phyloP scores from a whole-genome alignment of 352 stramenopile species.

The Globisporangium barbulae region DNA sequence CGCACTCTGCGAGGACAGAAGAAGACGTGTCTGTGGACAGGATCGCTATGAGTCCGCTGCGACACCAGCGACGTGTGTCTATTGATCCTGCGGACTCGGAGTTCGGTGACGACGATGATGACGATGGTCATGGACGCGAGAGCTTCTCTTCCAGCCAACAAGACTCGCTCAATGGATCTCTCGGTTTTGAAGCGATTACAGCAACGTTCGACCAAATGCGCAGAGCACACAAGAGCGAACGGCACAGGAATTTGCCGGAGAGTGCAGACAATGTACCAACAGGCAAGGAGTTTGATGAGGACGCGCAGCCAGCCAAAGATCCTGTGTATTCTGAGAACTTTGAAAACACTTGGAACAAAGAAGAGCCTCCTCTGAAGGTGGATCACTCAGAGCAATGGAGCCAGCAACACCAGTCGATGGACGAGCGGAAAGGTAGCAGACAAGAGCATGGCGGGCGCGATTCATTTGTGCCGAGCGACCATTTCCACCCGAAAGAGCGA shows the following conservation, averaged over 20 bases:
- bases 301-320: not conserved
- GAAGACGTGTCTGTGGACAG: slow-evolving; percentile 13
- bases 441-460: not conserved
- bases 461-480: not conserved
- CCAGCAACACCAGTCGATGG: not conserved
- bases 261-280: not conserved
- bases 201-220: not conserved
- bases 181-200: not conserved
- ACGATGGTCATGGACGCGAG: not conserved
- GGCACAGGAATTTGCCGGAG: not conserved
- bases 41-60: slow-evolving; percentile 10
- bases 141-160: not conserved
- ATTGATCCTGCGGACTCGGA: slow-evolving; percentile 16
- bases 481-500: not conserved
- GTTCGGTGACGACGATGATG: slow-evolving; percentile 1
- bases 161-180: not conserved
- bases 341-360: not conserved
- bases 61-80: slow-evolving; percentile 9
- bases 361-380: not conserved
- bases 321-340: not conserved
- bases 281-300: not conserved
- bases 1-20: slow-evolving; percentile 35
- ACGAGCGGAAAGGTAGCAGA: not conserved
- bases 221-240: not conserved
- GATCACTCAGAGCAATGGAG: not conserved